phyloP scores from a whole-genome alignment of 257 asterid species.

The Gentiana dahurica region DNA sequence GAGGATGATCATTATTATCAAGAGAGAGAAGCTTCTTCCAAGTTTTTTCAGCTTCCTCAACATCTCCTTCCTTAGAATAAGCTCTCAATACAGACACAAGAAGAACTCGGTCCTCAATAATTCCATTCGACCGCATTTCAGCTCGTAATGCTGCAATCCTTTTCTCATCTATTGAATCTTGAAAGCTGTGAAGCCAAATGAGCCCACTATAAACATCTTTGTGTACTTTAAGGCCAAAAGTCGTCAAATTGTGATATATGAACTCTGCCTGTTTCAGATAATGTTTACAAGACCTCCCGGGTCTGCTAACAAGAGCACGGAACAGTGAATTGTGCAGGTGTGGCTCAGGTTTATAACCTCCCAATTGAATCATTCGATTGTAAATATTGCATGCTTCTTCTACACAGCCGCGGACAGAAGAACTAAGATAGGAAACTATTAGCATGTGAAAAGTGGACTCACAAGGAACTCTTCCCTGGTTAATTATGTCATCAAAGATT shows the following conservation, averaged over 20 bases:
- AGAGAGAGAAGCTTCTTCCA: conserved; percentile 48
- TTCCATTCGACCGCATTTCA: conserved; percentile 52
- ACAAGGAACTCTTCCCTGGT: conserved; percentile 70
- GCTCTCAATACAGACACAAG: conserved; percentile 70
- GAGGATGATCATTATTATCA: conserved; percentile 33
- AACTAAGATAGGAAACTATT: conserved; percentile 72
- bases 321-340: conserved; percentile 83
- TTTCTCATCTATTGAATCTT: conserved; percentile 60
- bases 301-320: conserved; percentile 56
- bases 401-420: conserved; percentile 42
- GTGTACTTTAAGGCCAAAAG: conserved; percentile 55
- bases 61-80: conserved; percentile 67
- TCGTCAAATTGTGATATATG: conserved; percentile 54
- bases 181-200: conserved; percentile 89
- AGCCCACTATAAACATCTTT: conserved; percentile 69
- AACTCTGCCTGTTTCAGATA: conserved; percentile 80
- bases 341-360: conserved; percentile 73
- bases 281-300: conserved; percentile 43
- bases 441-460: conserved; percentile 86
- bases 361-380: conserved; percentile 86
- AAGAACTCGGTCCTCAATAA: conserved; percentile 51
- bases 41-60: conserved; percentile 57
- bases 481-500: conserved; percentile 64
- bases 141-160: conserved; percentile 50
- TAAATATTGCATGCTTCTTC: conserved; percentile 75